These are phyloP conservation scores for Suhomyces anneliseae DNA, from an alignment of 1,139 yeast species.

Conservation along the genomic window DNA sequence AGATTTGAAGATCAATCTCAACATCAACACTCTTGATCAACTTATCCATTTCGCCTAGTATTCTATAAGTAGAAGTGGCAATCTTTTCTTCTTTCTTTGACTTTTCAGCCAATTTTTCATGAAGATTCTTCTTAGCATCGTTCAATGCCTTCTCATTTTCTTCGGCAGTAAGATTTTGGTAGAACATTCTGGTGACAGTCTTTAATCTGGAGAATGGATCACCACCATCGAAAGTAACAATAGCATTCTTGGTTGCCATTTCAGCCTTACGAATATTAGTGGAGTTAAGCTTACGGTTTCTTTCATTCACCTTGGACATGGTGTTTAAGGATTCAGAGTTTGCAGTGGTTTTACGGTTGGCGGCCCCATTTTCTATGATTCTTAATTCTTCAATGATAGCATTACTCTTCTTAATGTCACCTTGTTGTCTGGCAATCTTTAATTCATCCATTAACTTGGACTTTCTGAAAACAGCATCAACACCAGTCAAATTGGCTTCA, in stretches of 20 bases:
- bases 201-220: conserved; percentile 91
- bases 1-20: conserved; percentile 26
- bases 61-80: conserved; percentile 44
- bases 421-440: conserved; percentile 69
- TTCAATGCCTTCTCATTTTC: conserved; percentile 47
- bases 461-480: conserved; percentile 77
- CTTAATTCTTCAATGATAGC: conserved; percentile 51
- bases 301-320: conserved; percentile 68
- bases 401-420: conserved; percentile 52
- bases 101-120: conserved; percentile 38
- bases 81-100: conserved; percentile 40
- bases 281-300: conserved; percentile 81
- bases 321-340: conserved; percentile 28
- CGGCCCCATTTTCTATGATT: conserved; percentile 31
- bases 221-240: conserved; percentile 45
- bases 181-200: conserved; percentile 82
- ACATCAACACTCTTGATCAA: conserved; percentile 38
- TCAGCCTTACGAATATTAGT: conserved; percentile 81
- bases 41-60: conserved; percentile 46
- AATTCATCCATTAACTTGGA: conserved; percentile 72
- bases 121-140: conserved; percentile 40
- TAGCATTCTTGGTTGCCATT: conserved; percentile 54
- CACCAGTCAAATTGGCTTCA: conserved; percentile 44
- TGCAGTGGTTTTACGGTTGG: conserved; percentile 22
- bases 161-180: conserved; percentile 48